A percentile compares a stretch with the other conserved stretches of the same genome.
Conservation (phyloP, 2,329 filamentous ascomycete species). For the Boeremia lycopersici region DNA sequence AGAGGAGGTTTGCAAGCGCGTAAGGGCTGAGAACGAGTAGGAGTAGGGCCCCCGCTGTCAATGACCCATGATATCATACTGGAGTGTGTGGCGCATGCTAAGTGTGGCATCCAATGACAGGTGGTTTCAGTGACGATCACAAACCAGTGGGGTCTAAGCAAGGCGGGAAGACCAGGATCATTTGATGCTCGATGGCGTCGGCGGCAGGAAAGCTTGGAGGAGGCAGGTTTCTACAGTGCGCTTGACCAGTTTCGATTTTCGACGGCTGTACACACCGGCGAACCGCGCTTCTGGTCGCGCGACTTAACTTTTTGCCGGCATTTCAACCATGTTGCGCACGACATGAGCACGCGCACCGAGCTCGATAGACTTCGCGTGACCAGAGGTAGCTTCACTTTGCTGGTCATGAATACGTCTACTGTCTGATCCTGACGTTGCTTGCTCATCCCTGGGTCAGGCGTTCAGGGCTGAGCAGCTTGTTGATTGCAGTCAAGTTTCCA, state of each 20-base stretch:
- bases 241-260: constrained; percentile 1
- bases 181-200: constrained; percentile 30
- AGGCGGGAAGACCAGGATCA: constrained; percentile 27
- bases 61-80: constrained; percentile 35
- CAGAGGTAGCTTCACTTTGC: too few relatives aligned
- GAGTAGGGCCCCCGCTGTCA: constrained; percentile 14
- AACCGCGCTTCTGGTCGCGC: neutral
- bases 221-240: constrained; percentile 18
- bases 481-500: too few relatives aligned
- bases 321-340: neutral
- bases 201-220: constrained; percentile 17
- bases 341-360: neutral
- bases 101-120: constrained; percentile 31
- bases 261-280: constrained; percentile 2
- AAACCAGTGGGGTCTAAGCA: constrained; percentile 15
- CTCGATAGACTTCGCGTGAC: neutral
- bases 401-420: too few relatives aligned
- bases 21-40: constrained; percentile 9
- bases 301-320: neutral
- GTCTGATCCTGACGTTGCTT: too few relatives aligned
- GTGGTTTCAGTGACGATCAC: constrained; percentile 17
- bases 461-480: too few relatives aligned
- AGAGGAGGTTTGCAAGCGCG: constrained; percentile 1
- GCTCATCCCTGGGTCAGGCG: too few relatives aligned
- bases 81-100: constrained; percentile 27